phyloP scores from a whole-genome alignment of 441 rosid species.

The Mallotus japonicus region DNA sequence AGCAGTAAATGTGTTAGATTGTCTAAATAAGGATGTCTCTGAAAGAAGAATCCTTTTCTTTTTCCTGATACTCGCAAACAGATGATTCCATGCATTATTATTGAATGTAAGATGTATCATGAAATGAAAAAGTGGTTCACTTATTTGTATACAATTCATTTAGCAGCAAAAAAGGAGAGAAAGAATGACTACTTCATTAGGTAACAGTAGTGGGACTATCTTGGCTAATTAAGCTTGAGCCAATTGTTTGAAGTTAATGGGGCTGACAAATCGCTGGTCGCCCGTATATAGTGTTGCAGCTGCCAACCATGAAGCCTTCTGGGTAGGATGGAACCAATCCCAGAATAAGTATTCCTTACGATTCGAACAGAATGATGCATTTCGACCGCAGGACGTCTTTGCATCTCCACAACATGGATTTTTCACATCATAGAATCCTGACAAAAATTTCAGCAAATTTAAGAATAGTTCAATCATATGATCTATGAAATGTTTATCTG shows the following conservation, averaged over 20 bases:
- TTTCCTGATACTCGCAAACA: too few relatives aligned
- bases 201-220: background rate
- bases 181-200: background rate
- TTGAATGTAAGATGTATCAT: too few relatives aligned
- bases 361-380: slow-evolving; percentile 34
- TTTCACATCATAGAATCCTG: slow-evolving; percentile 43
- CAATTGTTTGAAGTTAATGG: slow-evolving; percentile 46
- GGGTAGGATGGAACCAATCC: slow-evolving; percentile 52
- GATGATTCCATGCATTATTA: too few relatives aligned
- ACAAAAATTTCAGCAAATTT: background rate
- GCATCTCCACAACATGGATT: slow-evolving; percentile 45
- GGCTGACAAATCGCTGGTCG: slow-evolving; percentile 35
- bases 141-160: too few relatives aligned
- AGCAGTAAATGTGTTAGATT: background rate
- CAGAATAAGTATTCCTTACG: slow-evolving; percentile 45
- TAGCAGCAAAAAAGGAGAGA: background rate
- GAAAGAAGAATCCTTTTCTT: too few relatives aligned
- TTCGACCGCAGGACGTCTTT: slow-evolving; percentile 25
- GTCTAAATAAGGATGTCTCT: background rate
- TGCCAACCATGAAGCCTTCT: slow-evolving; percentile 44
- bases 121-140: too few relatives aligned
- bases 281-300: slow-evolving; percentile 50
- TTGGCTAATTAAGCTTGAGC: slow-evolving; percentile 32
- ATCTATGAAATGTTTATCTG: background rate
- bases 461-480: background rate